These are phyloP conservation scores for Backusella circina DNA, from an alignment of 192 early-diverging fungal genomes.

Conservation along the genomic window DNA sequence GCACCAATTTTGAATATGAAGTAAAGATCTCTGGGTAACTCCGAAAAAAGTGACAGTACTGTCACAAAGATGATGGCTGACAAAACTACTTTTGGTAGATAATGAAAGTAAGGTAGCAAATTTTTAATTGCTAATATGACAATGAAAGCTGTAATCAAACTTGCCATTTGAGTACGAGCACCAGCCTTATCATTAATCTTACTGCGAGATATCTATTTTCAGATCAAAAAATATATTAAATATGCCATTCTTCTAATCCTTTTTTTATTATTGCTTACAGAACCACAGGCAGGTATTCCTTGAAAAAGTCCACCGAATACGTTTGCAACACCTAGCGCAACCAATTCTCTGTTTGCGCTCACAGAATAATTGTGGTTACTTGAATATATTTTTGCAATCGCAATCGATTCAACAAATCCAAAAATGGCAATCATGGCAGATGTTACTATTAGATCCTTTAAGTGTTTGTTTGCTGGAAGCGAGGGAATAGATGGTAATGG, in stretches of 20 bases:
- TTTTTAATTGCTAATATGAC: conserved; percentile 75
- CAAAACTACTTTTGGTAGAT: conserved; percentile 31
- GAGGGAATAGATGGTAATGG: conserved; percentile 61
- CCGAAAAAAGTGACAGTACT: conserved; percentile 70
- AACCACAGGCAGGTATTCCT: conserved; percentile 36
- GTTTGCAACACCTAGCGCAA: conserved; percentile 84
- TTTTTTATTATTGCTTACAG: conserved; percentile 12
- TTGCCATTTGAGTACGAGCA: conserved; percentile 83
- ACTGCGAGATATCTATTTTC: conserved; percentile 69
- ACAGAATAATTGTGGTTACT: conserved; percentile 91
- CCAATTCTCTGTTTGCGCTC: conserved; percentile 93
- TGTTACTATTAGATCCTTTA: conserved; percentile 75
- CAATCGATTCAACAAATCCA: conserved; percentile 97
- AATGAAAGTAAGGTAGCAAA: conserved; percentile 60
- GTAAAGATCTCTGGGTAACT: conserved; percentile 65
- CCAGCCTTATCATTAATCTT: conserved; percentile 89
- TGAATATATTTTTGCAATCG: conserved; percentile 90
- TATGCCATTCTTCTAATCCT: too few relatives aligned
- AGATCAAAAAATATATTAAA: not conserved
- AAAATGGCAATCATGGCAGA: conserved; percentile 92
- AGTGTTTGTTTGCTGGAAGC: conserved; percentile 50
- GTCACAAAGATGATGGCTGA: conserved; percentile 80
- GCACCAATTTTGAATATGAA: conserved; percentile 76
- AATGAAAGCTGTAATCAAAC: conserved; percentile 72
- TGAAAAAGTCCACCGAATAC: conserved; percentile 74